These are phyloP conservation scores for Termitomyces sp. DNA, from an alignment of 1,284 basidiomycete genomes.

Conservation along the genomic window DNA sequence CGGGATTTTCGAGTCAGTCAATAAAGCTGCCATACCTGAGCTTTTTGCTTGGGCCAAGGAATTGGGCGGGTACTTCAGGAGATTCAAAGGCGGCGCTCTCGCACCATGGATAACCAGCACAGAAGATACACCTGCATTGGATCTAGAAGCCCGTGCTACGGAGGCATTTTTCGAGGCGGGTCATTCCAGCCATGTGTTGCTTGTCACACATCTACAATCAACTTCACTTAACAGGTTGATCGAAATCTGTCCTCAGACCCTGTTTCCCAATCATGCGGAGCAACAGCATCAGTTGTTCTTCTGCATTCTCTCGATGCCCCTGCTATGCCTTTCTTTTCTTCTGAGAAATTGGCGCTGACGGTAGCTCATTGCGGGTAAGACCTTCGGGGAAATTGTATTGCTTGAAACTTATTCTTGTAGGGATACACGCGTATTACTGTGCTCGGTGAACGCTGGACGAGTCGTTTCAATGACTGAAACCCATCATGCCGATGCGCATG, in stretches of 20 bases:
- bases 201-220: constrained; percentile 1
- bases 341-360: constrained; percentile 67
- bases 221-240: constrained; percentile 43
- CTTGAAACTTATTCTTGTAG: constrained; percentile 35
- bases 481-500: constrained; percentile 88
- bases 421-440: constrained; percentile 86
- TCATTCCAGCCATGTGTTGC: constrained; percentile 9
- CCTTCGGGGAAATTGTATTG: neutral
- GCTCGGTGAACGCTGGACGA: constrained; percentile 66
- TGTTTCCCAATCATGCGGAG: constrained; percentile 69
- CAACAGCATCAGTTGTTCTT: constrained; percentile 86
- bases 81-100: constrained; percentile 78
- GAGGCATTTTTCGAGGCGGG: constrained; percentile 81
- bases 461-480: constrained; percentile 82
- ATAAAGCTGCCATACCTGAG: constrained; percentile 65
- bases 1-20: constrained; percentile 70
- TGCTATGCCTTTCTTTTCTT: constrained; percentile 72
- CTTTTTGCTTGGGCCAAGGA: constrained; percentile 74
- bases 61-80: constrained; percentile 83
- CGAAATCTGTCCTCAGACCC: constrained; percentile 56
- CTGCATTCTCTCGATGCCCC: constrained; percentile 81
- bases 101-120: constrained; percentile 57
- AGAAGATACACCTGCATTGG: constrained; percentile 48
- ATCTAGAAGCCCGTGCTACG: constrained; percentile 80
- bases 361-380: constrained; percentile 90